These are phyloP conservation scores for Leccinum barrowsii DNA, from an alignment of 768 basidiomycete species.

Conservation along the genomic window DNA sequence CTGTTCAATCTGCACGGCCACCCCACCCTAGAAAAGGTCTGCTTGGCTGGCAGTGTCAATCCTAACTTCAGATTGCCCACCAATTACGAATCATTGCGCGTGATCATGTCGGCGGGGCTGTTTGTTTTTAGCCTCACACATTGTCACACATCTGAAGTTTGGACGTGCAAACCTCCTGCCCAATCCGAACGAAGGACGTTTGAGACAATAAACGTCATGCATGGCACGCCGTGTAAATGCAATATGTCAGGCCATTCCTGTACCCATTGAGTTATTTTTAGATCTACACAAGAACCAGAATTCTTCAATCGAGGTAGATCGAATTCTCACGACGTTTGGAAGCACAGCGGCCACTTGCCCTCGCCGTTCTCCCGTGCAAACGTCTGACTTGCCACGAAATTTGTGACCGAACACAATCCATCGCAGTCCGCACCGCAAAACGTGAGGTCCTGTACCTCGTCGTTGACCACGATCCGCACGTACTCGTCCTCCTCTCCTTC, in stretches of 20 bases:
- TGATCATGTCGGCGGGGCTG: too few species aligned
- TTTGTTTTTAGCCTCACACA: background rate
- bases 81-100: too few species aligned
- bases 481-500: slow-evolving; percentile 33
- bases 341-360: background rate
- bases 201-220: background rate
- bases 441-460: background rate
- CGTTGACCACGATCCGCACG: slow-evolving; percentile 31
- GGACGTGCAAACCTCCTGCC: too few species aligned
- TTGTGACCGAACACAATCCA: background rate
- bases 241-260: background rate
- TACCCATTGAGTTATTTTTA: background rate
- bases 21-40: too few species aligned
- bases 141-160: background rate
- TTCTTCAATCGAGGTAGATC: too few species aligned
- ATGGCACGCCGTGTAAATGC: background rate
- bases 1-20: too few species aligned
- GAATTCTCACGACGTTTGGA: background rate
- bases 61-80: too few species aligned
- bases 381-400: background rate
- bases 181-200: background rate
- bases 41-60: too few species aligned
- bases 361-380: background rate
- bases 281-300: background rate
- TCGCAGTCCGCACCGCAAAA: background rate